Conservation (phyloP, 2,329 filamentous ascomycete genomes). For the Xylaria sp. region DNA sequence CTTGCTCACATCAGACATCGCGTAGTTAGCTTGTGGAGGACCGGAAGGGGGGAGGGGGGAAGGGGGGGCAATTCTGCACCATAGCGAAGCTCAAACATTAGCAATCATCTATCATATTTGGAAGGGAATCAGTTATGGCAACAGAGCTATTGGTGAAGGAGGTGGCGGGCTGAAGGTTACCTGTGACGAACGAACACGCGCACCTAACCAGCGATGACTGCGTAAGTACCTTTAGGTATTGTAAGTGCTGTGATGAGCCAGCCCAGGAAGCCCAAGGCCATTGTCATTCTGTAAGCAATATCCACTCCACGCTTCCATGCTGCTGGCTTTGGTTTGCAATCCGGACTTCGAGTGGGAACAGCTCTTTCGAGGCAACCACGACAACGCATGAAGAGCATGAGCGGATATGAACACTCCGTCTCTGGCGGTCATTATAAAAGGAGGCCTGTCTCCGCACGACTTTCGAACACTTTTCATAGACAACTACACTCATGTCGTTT, state of each 20-base stretch:
- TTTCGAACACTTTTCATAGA: background rate
- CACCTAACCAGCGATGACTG: background rate
- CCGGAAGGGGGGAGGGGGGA: no score
- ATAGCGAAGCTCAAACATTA: background rate
- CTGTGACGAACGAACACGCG: background rate
- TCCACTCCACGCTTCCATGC: background rate
- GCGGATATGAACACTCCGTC: background rate
- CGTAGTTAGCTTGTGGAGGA: background rate
- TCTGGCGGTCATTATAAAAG: slow-evolving; percentile 10
- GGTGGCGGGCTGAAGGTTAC: background rate
- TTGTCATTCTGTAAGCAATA: background rate
- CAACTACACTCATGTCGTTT: background rate
- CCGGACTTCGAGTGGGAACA: slow-evolving; percentile 25
- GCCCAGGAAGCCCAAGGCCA: background rate
- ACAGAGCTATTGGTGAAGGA: background rate
- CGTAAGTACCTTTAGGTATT: background rate
- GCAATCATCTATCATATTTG: background rate
- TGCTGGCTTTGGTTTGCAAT: background rate
- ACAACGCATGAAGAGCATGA: background rate
- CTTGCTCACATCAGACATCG: background rate
- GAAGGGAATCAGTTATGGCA: no score
- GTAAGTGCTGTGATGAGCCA: background rate
- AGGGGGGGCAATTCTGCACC: background rate
- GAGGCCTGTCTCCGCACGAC: background rate
- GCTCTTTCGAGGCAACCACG: no score